Evolutionary conservation across 306 rosid species (phyloP), one percentile per base, ranked within the genome.

Genomic region (Purshia tridentata): DNA sequence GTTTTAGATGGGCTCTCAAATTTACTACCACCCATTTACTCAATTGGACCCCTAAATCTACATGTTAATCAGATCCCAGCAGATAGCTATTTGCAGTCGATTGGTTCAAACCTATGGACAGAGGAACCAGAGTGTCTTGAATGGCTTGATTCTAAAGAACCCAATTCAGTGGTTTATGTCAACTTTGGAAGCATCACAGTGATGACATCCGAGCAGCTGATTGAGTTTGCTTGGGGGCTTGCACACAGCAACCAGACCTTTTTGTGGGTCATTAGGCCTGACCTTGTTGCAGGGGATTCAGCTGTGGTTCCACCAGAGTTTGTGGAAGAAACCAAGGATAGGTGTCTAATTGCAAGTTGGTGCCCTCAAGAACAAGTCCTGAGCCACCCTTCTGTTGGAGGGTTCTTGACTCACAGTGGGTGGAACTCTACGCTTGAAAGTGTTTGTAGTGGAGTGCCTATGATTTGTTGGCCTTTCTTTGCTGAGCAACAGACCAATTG

Each of bases 401-500:
- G 88, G 6, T 91, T 91, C 69, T 45, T 91, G 69, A 89, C 93
- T 0, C 96, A 91, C 42, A 77, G 73, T 12, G 96, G 97, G 1
- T 91, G 97, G 97, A 91, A 87, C 53, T 91, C 96, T 3, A 89
- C 93, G 0, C n/a, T 89, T 8, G 97, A 91, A 77, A 89, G 92
- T 47, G 4, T 89, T 9, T 50, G 85, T 2, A 65, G 75, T 0
- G 91, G 96, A 7, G 88, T 91, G 22, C 88, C 93, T 0, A 77
- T 89, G 85, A 54, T 87, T 4, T 89, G 86, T 8, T 91, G 96
- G 96, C 96, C 96, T 0, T 89, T 91, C 63, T 87, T 86, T 8
- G 91, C 90, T 0, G 92, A 91, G 63, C 96, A 91, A 18, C 97
- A 89, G 23, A 91, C 86, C 0, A 91, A 91, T 75, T 91, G 91